Evolutionary conservation across 139 green algal genomes (phyloP), one percentile per base, ranked within the genome.

Genomic region (Choricystis sp.): DNA sequence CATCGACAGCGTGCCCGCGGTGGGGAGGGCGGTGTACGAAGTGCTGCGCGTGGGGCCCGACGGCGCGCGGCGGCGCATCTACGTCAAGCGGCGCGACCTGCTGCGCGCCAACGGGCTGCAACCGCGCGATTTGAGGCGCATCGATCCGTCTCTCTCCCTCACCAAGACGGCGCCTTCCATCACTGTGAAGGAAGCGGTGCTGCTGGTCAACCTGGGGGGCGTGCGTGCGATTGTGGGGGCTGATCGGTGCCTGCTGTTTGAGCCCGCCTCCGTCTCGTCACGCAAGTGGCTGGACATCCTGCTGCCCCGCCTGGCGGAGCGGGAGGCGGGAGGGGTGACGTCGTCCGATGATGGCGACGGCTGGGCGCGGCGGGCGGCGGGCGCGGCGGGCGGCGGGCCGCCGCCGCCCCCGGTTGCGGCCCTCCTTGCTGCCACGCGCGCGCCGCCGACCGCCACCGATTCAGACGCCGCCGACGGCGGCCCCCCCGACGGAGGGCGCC

Each of bases 71-170:
- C 78, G 85, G 2, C 76, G 75, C 21, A 72, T 91, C 29, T 89
- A 83, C 63, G 81, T 91, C 29, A 73, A 77, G 68, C 78, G 90
- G 2, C 72, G 90, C 5, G 87, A 95, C 70, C 68, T 97, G 62
- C 78, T 96, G 22, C 67, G 87, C 0, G 74, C 81, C 27, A 76
- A 94, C 73, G 59, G 75, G 4, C 70, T 97, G 72, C 81, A 89
- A 79, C 90, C 89, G 26, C 85, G 90, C 5, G 90, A 97, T 68
- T 66, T 97, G 60, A 77, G 90, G 19, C 81, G 88, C 27, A 89
- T 97, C 31, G 90, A 97, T 72, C 88, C 87, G 20, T 80, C 81
- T 3, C 76, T 94, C n/a, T 63, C 31, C 59, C 76, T 84, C 63
- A 88, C 76, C 26, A 89, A 89, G 61, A 84, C 83, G 19, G 81